phyloP scores from a whole-genome alignment of 2,329 filamentous ascomycete genomes.

The Cordyceps javanica region DNA sequence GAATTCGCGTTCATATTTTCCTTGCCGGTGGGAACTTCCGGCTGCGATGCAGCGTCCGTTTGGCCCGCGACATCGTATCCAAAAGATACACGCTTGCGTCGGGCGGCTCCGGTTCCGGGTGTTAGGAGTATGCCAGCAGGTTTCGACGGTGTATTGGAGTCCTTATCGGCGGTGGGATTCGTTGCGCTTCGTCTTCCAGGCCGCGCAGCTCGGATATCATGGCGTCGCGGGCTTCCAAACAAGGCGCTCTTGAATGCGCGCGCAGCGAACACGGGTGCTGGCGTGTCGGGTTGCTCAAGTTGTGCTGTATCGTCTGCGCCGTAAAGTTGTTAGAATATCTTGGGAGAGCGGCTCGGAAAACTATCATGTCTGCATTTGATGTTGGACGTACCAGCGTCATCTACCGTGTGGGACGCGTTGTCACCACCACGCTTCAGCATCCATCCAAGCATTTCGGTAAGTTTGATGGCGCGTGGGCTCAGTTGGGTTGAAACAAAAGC shows the following conservation, averaged over 20 bases:
- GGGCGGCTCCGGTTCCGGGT: constrained; percentile 54
- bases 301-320: constrained; percentile 35
- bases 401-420: constrained; percentile 28
- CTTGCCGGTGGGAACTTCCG: constrained; percentile 29
- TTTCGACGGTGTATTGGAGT: constrained; percentile 41
- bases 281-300: constrained; percentile 56
- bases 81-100: constrained; percentile 61
- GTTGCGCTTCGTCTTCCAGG: constrained; percentile 20
- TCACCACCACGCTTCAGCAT: constrained; percentile 44
- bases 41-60: constrained; percentile 20
- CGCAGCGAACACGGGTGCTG: constrained; percentile 60
- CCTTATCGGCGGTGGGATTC: constrained; percentile 19
- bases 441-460: constrained; percentile 50
- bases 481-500: neutral
- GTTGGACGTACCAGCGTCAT: constrained; percentile 24
- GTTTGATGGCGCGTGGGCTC: no score
- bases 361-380: neutral
- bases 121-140: constrained; percentile 57
- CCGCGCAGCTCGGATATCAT: constrained; percentile 25
- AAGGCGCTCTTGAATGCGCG: constrained; percentile 58
- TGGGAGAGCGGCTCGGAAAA: neutral
- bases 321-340: neutral
- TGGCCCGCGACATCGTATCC: constrained; percentile 48
- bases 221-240: constrained; percentile 50
- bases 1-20: constrained; percentile 10